Evolutionary conservation across 495 filamentous ascomycete species (phyloP).

Genomic region (Hyaloscypha finlandica): DNA sequence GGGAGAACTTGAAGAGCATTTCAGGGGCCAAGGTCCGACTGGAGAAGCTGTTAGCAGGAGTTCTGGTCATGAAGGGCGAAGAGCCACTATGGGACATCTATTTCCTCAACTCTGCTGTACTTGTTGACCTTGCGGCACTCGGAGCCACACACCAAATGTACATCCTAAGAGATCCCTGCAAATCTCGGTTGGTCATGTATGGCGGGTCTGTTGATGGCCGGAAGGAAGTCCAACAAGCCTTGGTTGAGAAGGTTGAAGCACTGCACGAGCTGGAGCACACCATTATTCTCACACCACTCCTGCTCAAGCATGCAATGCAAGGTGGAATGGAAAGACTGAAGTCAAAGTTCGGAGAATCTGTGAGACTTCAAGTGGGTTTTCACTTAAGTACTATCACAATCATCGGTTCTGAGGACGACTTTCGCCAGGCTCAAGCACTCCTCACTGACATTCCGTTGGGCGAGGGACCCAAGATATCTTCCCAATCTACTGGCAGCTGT

Average conservation of each 20-base stretch:
- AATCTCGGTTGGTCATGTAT: slow-evolving; percentile 35
- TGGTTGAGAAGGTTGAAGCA: slow-evolving; percentile 7
- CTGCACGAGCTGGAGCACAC: not conserved
- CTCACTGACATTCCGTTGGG: not conserved
- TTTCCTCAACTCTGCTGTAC: slow-evolving; percentile 27
- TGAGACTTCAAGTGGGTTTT: slow-evolving; percentile 7
- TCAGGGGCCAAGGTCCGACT: slow-evolving; percentile 40
- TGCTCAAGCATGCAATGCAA: slow-evolving; percentile 17
- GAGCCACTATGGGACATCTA: slow-evolving; percentile 35
- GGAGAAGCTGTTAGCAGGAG: slow-evolving; percentile 33
- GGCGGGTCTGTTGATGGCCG: slow-evolving; percentile 28
- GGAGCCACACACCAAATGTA: slow-evolving; percentile 30
- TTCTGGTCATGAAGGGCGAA: slow-evolving; percentile 24
- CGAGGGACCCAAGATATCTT: not conserved
- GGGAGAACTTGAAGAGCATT: slow-evolving; percentile 39
- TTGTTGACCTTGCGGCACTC: slow-evolving; percentile 27
- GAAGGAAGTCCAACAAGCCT: slow-evolving; percentile 5
- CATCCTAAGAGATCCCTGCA: slow-evolving; percentile 37
- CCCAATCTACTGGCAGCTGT: slow-evolving; percentile 32
- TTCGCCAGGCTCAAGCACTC: slow-evolving; percentile 4
- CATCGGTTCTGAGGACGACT: not conserved
- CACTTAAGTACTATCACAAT: slow-evolving; percentile 10
- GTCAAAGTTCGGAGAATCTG: slow-evolving; percentile 17
- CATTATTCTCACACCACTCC: slow-evolving; percentile 12
- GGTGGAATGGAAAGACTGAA: slow-evolving; percentile 18